phyloP scores from a whole-genome alignment of 169 alveolate genomes.

The Perkinsus marinus region DNA sequence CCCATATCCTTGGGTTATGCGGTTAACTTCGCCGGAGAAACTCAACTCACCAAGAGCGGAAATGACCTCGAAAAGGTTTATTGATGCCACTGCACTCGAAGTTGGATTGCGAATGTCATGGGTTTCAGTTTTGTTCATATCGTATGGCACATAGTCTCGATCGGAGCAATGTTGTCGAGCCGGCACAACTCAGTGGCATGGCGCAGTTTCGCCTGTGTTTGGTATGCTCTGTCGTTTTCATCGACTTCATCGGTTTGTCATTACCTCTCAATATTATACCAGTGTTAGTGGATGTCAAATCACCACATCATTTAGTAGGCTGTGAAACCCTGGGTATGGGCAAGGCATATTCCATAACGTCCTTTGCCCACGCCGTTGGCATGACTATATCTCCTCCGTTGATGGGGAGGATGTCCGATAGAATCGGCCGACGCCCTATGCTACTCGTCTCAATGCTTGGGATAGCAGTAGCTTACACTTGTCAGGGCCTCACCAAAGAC shows the following conservation, averaged over 20 bases:
- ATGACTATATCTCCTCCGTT: not conserved
- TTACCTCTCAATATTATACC: not conserved
- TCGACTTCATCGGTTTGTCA: not conserved
- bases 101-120: too few species aligned
- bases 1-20: too few species aligned
- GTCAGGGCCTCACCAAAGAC: not conserved
- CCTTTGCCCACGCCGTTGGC: not conserved
- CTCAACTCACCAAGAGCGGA: too few species aligned
- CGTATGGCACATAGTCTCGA: too few species aligned
- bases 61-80: too few species aligned
- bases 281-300: not conserved
- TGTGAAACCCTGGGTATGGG: not conserved
- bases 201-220: not conserved
- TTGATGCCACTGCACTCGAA: too few species aligned
- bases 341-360: not conserved
- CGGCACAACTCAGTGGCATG: not conserved
- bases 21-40: too few species aligned
- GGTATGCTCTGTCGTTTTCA: not conserved
- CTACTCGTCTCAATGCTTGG: not conserved
- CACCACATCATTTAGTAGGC: not conserved
- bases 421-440: not conserved
- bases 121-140: too few species aligned
- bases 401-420: not conserved
- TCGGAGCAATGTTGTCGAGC: not conserved
- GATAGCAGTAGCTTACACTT: not conserved